A percentile compares a stretch with the other conserved stretches of the same genome.
These are phyloP conservation scores for Candida morakotiae DNA, from an alignment of 805 yeast species.

Conservation along the genomic window DNA sequence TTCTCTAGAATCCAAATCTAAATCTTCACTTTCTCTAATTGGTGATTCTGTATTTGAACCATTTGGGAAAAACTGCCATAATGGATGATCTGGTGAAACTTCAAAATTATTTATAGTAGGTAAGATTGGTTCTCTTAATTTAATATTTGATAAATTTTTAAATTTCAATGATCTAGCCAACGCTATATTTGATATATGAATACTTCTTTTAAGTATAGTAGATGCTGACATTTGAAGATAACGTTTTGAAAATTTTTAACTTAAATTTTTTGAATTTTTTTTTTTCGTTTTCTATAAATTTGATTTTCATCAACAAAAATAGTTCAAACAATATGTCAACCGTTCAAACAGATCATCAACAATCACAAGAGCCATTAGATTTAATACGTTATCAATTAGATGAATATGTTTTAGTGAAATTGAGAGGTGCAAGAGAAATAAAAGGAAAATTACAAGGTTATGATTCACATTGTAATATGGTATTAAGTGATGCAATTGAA, in stretches of 20 bases:
- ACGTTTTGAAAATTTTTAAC: background rate
- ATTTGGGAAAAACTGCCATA: conserved; percentile 82
- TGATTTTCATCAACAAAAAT: background rate
- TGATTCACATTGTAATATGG: conserved; percentile 96
- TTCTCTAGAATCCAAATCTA: conserved; percentile 55
- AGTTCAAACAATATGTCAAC: conserved; percentile 21
- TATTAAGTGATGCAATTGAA: conserved; percentile 88
- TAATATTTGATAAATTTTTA: conserved; percentile 31
- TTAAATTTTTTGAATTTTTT: background rate
- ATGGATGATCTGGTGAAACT: conserved; percentile 82
- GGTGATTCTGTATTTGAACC: conserved; percentile 49
- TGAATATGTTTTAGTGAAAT: conserved; percentile 80
- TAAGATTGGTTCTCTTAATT: conserved; percentile 75
- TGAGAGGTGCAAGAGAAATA: conserved; percentile 92
- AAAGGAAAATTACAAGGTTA: conserved; percentile 88
- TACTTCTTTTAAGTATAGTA: background rate
- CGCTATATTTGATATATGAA: background rate
- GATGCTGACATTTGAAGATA: background rate
- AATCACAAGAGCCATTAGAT: conserved; percentile 76
- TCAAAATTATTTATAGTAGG: conserved; percentile 74
- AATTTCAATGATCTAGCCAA: conserved; percentile 2
- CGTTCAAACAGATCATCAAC: conserved; percentile 26
- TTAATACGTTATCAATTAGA: conserved; percentile 81
- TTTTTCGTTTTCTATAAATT: background rate
- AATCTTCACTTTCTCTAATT: conserved; percentile 51